phyloP scores from a whole-genome alignment of 768 basidiomycete species.

The Termitomyces sp. region DNA sequence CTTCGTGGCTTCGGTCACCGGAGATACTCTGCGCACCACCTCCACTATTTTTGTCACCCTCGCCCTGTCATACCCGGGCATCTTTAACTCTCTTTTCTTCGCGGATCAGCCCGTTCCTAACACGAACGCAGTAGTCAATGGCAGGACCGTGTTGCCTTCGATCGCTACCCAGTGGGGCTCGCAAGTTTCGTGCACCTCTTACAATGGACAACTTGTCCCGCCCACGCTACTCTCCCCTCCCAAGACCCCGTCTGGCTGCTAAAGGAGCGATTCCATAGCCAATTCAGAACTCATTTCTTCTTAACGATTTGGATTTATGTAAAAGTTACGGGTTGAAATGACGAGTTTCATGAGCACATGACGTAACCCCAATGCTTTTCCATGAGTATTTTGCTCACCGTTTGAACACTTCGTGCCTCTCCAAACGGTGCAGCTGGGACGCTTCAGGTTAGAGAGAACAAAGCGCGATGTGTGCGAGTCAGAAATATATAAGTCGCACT shows the following conservation, averaged over 20 bases:
- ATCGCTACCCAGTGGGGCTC: conserved; percentile 19
- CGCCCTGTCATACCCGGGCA: conserved; percentile 22
- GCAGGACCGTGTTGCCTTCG: conserved; percentile 18
- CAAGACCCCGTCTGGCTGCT: conserved; percentile 7
- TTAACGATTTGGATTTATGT: too few species aligned
- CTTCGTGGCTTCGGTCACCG: conserved; percentile 43
- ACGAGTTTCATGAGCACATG: too few species aligned
- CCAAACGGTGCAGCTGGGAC: too few species aligned
- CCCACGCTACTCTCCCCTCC: conserved; percentile 6
- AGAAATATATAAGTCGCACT: neutral
- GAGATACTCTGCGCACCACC: conserved; percentile 30
- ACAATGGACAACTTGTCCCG: conserved; percentile 15
- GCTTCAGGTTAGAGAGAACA: too few species aligned
- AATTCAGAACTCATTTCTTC: too few species aligned
- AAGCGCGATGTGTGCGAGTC: too few species aligned
- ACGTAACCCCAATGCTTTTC: too few species aligned
- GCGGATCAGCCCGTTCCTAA: conserved; percentile 20
- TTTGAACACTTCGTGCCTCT: too few species aligned
- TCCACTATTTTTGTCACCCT: neutral
- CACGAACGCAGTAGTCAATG: conserved; percentile 20
- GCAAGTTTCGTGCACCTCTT: conserved; percentile 14
- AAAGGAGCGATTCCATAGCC: neutral
- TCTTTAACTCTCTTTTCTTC: conserved; percentile 14
- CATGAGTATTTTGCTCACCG: too few species aligned
- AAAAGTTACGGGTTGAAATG: too few species aligned